Evolutionary conservation across 1,284 basidiomycete genomes (phyloP).

Genomic region (Microbotryomycetes sp.): DNA sequence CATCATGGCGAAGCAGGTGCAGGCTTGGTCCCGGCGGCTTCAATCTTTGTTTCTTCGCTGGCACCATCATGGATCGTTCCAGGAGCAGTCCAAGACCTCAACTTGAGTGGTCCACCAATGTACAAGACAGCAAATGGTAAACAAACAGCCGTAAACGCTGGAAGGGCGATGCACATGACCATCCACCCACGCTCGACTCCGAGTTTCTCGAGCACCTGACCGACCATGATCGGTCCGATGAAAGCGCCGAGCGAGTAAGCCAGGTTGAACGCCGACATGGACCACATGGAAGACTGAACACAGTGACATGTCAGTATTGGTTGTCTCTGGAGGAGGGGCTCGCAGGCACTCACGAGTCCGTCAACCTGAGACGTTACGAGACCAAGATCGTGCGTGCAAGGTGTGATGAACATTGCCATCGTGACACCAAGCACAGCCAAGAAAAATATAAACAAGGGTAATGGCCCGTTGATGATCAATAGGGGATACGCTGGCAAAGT

Average conservation of each 20-base stretch:
- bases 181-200: constrained; percentile 22
- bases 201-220: constrained; percentile 26
- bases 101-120: constrained; percentile 13
- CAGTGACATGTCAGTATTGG: background rate
- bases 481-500: constrained; percentile 24
- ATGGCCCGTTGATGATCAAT: constrained; percentile 30
- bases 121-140: constrained; percentile 2
- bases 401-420: constrained; percentile 22
- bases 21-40: no score
- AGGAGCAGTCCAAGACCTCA: no score
- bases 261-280: constrained; percentile 14
- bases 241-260: constrained; percentile 32
- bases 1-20: no score
- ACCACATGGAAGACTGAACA: background rate
- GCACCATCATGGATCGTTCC: no score
- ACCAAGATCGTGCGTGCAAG: constrained; percentile 14
- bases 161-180: background rate
- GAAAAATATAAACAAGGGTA: constrained; percentile 34
- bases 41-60: no score
- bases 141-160: background rate
- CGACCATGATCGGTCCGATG: constrained; percentile 34
- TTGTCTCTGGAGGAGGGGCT: background rate
- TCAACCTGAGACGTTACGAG: constrained; percentile 12
- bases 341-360: background rate
- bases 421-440: constrained; percentile 29